Conservation (phyloP, 2,329 filamentous ascomycete genomes). For the Penicillium sp. region DNA sequence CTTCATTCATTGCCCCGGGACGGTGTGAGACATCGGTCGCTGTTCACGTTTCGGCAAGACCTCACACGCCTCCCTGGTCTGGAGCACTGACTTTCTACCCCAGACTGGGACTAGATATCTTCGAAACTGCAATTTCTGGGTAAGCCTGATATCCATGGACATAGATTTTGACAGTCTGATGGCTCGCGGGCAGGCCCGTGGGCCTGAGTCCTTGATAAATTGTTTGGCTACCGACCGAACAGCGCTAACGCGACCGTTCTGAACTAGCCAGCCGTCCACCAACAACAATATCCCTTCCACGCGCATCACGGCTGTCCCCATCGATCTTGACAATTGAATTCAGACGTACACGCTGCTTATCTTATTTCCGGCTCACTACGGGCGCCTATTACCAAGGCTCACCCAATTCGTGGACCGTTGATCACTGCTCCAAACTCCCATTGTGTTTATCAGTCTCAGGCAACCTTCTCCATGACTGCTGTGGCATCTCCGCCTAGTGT, state of each 20-base stretch:
- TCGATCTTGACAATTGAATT: neutral
- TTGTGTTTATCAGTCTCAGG: conserved; percentile 17
- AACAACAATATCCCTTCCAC: conserved; percentile 17
- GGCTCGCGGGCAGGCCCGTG: conserved; percentile 1
- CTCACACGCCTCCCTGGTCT: conserved; percentile 35
- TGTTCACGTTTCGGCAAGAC: conserved; percentile 32
- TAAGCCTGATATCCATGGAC: conserved; percentile 9
- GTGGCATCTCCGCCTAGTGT: conserved; percentile 67
- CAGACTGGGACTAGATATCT: conserved; percentile 14
- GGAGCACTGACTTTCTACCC: conserved; percentile 25
- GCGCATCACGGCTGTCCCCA: conserved; percentile 5
- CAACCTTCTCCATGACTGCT: conserved; percentile 60
- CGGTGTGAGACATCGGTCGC: conserved; percentile 33
- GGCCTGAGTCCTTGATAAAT: conserved; percentile 12
- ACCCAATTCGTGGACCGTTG: conserved; percentile 16
- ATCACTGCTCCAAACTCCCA: conserved; percentile 13
- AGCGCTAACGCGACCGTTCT: conserved; percentile 38
- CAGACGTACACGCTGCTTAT: neutral
- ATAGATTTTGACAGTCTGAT: neutral
- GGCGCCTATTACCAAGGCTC: neutral
- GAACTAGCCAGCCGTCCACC: conserved; percentile 26
- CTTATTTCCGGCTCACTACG: neutral
- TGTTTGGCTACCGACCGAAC: conserved; percentile 25
- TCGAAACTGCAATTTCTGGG: conserved; percentile 12
- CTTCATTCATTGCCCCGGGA: conserved; percentile 28